Evolutionary conservation across 208 protist genomes (phyloP).

Genomic region (Wallacemonas collosoma): DNA sequence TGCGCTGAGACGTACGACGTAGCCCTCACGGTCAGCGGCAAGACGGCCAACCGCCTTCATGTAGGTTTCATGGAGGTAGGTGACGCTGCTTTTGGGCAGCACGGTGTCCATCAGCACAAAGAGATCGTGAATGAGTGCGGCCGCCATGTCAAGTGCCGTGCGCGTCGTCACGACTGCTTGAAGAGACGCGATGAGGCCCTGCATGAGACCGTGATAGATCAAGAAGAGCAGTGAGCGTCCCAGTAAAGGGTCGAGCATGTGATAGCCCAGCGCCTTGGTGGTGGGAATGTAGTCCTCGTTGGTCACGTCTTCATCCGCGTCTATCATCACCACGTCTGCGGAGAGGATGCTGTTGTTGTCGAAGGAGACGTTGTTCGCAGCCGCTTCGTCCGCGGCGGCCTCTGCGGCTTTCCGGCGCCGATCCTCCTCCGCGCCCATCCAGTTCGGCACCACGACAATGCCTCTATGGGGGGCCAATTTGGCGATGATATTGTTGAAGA

Average conservation of each 20-base stretch:
- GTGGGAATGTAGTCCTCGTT: conserved; percentile 68
- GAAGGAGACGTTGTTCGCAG: conserved; percentile 9
- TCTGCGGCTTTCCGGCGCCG: conserved; percentile 34
- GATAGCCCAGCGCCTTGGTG: conserved; percentile 86
- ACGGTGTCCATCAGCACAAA: conserved; percentile 89
- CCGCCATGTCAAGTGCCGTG: conserved; percentile 52
- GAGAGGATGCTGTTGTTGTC: conserved; percentile 28
- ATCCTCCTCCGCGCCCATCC: conserved; percentile 72
- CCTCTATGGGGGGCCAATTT: conserved; percentile 84
- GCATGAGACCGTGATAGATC: conserved; percentile 81
- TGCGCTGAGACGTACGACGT: conserved; percentile 53
- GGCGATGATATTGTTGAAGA: conserved; percentile 81
- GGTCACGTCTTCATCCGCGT: conserved; percentile 24
- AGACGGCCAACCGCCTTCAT: conserved; percentile 76
- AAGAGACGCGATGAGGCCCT: conserved; percentile 73
- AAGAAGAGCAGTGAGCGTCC: conserved; percentile 72
- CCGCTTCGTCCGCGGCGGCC: conserved; percentile 13
- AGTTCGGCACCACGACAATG: conserved; percentile 54
- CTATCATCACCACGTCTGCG: conserved; percentile 23
- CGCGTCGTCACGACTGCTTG: conserved; percentile 51
- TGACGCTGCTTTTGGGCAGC: conserved; percentile 72
- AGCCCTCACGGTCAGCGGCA: conserved; percentile 57
- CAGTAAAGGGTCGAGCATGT: conserved; percentile 82
- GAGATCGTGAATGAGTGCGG: conserved; percentile 78
- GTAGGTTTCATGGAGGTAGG: conserved; percentile 73